Base-by-base conservation (phyloP, 352 stramenopile genomes). In the Phytophthora citrophthora region DNA sequence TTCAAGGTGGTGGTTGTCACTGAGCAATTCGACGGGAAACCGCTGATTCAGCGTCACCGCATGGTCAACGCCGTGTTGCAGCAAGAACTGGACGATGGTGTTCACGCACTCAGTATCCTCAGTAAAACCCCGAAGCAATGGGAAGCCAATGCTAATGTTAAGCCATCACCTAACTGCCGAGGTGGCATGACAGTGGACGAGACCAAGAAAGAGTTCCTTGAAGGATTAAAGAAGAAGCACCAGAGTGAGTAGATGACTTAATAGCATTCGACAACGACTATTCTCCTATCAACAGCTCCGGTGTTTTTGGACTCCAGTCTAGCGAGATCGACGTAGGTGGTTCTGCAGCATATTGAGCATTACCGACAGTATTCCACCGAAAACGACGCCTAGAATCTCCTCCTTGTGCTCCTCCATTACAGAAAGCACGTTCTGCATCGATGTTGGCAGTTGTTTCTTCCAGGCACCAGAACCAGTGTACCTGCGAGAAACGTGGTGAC, bases 1-100 rank as follows among this genome's bases (percentile, higher is more conserved):
- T 99, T 99, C 75, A 98, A 99, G 76, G 93, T 98, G 9, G 83
- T 99, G 20, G 88, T 98, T 0, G 91, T 98, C 8, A 89, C 88
- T 10, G 80, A 89, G 20, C 68, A 88, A 40, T 99, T 99, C 67
- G 83, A 97, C 24, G 85, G 88, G 61, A 91, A 93, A 62, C 68
- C 83, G 51, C 71, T 97, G 40, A 64, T 96, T 10, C 83, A 97
- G 70, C 81, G 95, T 31, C 95, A 99, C 70, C 91, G 94, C 44
- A 81, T 97, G 65, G 86, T 99, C 16, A 98, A 99, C 71, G 75
- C 71, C 10, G 76, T 87, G 50, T 78, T 99, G 55, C 60, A 88
- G 38, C 76, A 96, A 26, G 91, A 98, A 69, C 70, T 98, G 26
- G 73, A 88, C 31, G 74, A 72, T 5, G 83, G 82, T 47, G 93